Evolutionary conservation across 495 filamentous ascomycete species (phyloP).

Genomic region (Aspergillus sclerotioniger): DNA sequence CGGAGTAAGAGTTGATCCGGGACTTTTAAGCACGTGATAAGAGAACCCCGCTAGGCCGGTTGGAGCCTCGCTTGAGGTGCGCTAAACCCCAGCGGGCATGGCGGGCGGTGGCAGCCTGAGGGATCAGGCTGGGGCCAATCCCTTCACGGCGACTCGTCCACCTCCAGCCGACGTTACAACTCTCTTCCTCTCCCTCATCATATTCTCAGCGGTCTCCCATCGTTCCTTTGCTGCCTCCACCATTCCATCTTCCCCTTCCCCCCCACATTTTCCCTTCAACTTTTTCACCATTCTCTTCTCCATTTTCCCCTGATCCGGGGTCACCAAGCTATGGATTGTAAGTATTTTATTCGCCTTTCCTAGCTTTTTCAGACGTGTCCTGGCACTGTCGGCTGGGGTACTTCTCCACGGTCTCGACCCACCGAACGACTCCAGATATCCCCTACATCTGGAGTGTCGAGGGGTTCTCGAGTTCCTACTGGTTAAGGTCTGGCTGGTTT

Average conservation of each 20-base stretch:
- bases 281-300: slow-evolving; percentile 31
- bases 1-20: slow-evolving; percentile 23
- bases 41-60: slow-evolving; percentile 9
- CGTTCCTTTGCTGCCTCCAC: slow-evolving; percentile 26
- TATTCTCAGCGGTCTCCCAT: slow-evolving; percentile 29
- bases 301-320: slow-evolving; percentile 41
- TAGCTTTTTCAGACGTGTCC: slow-evolving; percentile 28
- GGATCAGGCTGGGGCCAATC: slow-evolving; percentile 27
- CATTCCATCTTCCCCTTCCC: slow-evolving; percentile 24
- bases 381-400: slow-evolving; percentile 39
- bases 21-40: slow-evolving; percentile 21
- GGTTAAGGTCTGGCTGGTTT: slow-evolving; percentile 20
- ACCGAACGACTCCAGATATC: slow-evolving; percentile 33
- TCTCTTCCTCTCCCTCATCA: slow-evolving; percentile 33
- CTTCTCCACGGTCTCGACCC: slow-evolving; percentile 50
- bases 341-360: slow-evolving; percentile 37
- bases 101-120: slow-evolving; percentile 28
- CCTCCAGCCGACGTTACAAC: slow-evolving; percentile 30
- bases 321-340: slow-evolving; percentile 54
- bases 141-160: slow-evolving; percentile 34
- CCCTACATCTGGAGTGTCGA: slow-evolving; percentile 15
- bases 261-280: slow-evolving; percentile 24
- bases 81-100: slow-evolving; percentile 26
- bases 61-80: neutral
- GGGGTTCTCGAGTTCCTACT: slow-evolving; percentile 14